Evolutionary conservation across 225 moss, liverwort and hornwort species (phyloP).

Genomic region (Polytrichum formosum): DNA sequence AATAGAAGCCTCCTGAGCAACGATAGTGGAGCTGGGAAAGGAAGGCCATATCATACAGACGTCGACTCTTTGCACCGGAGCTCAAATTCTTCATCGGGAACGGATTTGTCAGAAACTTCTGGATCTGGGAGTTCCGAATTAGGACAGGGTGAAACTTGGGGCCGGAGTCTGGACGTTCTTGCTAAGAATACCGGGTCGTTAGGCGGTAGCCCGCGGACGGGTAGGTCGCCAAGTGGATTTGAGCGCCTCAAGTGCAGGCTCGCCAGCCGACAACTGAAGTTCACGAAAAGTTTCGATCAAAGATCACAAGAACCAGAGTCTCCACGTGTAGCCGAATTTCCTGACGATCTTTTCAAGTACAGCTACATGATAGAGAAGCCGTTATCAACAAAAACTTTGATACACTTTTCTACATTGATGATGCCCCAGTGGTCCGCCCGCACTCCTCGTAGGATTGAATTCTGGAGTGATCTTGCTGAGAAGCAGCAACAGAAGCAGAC

Average conservation of each 20-base stretch:
- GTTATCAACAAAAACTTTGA: slow-evolving; percentile 47
- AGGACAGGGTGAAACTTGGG: slow-evolving; percentile 74
- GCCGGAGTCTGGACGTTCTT: slow-evolving; percentile 76
- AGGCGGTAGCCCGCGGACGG: slow-evolving; percentile 37
- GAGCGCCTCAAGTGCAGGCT: slow-evolving; percentile 41
- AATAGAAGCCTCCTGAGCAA: slow-evolving; percentile 37
- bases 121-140: slow-evolving; percentile 41
- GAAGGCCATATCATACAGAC: slow-evolving; percentile 30
- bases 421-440: slow-evolving; percentile 59
- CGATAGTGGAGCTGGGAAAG: slow-evolving; percentile 42
- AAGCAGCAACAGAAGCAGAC: slow-evolving; percentile 44
- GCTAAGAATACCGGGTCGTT: slow-evolving; percentile 47
- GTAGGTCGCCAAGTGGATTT: slow-evolving; percentile 32
- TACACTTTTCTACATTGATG: slow-evolving; percentile 42
- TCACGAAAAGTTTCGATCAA: slow-evolving; percentile 38
- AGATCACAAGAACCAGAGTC: slow-evolving; percentile 30
- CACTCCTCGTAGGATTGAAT: slow-evolving; percentile 74
- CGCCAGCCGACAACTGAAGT: slow-evolving; percentile 32
- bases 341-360: slow-evolving; percentile 48
- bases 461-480: slow-evolving; percentile 88
- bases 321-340: slow-evolving; percentile 28
- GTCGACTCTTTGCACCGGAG: slow-evolving; percentile 37
- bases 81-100: slow-evolving; percentile 37
- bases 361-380: slow-evolving; percentile 62
- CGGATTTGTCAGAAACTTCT: slow-evolving; percentile 50